Evolutionary conservation across 768 basidiomycete genomes (phyloP), one percentile per base, ranked within the genome.

Genomic region (Collybia nuda): DNA sequence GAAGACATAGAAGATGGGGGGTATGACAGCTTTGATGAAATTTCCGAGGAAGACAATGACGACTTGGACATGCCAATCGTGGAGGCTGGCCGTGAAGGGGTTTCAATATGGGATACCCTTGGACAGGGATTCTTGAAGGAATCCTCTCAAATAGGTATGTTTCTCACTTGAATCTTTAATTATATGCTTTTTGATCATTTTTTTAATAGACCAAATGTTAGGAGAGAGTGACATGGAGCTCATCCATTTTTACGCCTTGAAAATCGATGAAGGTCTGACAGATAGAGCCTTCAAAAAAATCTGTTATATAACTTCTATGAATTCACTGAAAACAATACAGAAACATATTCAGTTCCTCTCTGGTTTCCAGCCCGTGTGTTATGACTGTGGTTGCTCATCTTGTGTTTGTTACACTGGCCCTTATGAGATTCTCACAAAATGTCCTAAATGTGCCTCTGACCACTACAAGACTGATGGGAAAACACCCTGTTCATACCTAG

Each of bases 331-430:
- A 29, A 49, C 7, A n/a, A 55, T 57, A 7, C 48, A 56, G 32
- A 43, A 60, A 2, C 67, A 56, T 5, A 52, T 65, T 3, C 54
- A 53, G 5, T 66, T 63, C 32, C 66, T 76, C 5, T 57, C 73
- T 6, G 67, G 62, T 2, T 56, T 76, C 39, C 54, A 62, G 18
- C 67, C 72, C 1, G 48, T 59, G 1, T 39, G 32, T 2, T 73
- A 63, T 57, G 57, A 78, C 56, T 78, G 75, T 55, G 79, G 78
- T 57, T 43, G 59, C 22, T 70, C 73, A 44, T 73, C 70, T 0
- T 79, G 78, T 52, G 57, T 58, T 44, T 11, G 5, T 28, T 28
- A 28, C 11, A 11, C 11, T 11, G 28, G 28, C 22, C 56, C 62
- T 0, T 61, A 68, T 28, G 56, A 49, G 3, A 56, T 64, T 4